A percentile compares a stretch with the other conserved stretches of the same genome.
Evolutionary conservation across 2,329 filamentous ascomycete genomes (phyloP).

Genomic region (Cercospora sp.): DNA sequence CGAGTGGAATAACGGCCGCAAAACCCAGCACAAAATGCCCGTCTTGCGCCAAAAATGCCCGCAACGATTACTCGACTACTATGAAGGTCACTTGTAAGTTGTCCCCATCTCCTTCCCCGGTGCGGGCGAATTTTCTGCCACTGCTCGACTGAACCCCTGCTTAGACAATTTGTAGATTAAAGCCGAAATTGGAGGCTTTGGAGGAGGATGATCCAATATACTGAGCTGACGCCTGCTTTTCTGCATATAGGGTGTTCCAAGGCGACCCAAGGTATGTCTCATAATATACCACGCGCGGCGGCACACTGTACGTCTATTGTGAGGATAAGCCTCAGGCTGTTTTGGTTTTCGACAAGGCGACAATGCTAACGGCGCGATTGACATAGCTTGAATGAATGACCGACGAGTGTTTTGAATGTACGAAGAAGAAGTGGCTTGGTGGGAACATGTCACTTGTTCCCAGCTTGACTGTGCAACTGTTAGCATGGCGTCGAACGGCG

Average conservation of each 20-base stretch:
- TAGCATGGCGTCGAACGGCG: background rate
- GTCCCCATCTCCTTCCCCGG: slow-evolving; percentile 4
- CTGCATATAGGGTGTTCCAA: slow-evolving; percentile 18
- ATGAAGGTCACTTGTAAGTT: slow-evolving; percentile 43
- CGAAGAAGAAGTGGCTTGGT: background rate
- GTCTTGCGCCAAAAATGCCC: slow-evolving; percentile 74
- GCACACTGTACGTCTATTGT: background rate
- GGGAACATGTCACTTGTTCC: background rate
- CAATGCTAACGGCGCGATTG: background rate
- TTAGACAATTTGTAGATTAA: slow-evolving; percentile 32
- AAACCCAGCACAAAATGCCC: slow-evolving; percentile 69
- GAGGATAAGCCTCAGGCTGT: background rate
- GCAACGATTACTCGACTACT: slow-evolving; percentile 57
- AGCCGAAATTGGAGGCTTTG: slow-evolving; percentile 24
- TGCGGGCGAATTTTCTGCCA: slow-evolving; percentile 5
- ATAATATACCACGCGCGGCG: background rate
- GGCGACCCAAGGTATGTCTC: slow-evolving; percentile 22
- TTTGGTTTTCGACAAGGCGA: background rate
- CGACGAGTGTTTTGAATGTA: background rate
- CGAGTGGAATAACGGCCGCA: slow-evolving; percentile 71
- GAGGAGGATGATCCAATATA: slow-evolving; percentile 15
- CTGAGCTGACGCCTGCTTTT: slow-evolving; percentile 17
- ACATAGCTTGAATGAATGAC: background rate
- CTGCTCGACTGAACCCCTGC: slow-evolving; percentile 26
- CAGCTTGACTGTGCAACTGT: background rate